These are phyloP conservation scores for Dendrobium catenatum DNA, from an alignment of 106 monocot species.

Conservation along the genomic window DNA sequence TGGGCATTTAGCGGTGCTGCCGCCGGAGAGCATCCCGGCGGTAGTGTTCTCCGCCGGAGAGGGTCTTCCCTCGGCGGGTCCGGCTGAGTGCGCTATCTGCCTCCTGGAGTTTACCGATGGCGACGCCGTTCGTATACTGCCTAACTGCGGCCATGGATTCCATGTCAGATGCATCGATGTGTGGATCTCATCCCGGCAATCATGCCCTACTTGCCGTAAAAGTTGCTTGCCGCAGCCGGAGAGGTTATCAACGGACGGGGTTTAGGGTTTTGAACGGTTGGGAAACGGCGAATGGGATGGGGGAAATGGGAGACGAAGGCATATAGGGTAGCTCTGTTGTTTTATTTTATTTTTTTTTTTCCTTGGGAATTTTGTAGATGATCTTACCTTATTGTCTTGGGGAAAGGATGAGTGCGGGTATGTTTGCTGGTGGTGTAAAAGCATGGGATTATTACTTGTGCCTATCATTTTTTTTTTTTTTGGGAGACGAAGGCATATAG, in stretches of 20 bases:
- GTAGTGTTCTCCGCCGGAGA: not conserved
- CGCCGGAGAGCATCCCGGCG: not conserved
- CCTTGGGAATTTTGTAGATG: too few relatives aligned
- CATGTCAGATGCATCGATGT: conserved; percentile 35
- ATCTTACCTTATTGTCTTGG: too few relatives aligned
- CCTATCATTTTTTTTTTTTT: too few relatives aligned
- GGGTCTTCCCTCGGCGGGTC: not conserved
- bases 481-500: too few relatives aligned
- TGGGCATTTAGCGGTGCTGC: not conserved
- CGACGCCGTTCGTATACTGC: conserved; percentile 31
- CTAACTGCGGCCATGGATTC: conserved; percentile 41
- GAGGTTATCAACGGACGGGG: not conserved
- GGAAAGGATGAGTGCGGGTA: too few relatives aligned
- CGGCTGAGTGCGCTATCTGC: conserved; percentile 41
- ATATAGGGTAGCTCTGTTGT: too few relatives aligned
- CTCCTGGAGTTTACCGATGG: conserved; percentile 43
- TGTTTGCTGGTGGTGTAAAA: too few relatives aligned
- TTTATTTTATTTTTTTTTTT: too few relatives aligned
- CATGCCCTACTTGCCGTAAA: conserved; percentile 41
- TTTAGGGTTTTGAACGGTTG: not conserved
- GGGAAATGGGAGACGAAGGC: too few relatives aligned
- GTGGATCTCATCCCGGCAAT: conserved; percentile 28
- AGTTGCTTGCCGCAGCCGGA: not conserved
- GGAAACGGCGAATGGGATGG: too few relatives aligned
- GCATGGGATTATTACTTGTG: too few relatives aligned